Percentiles rank a stretch among this genome's conserved stretches.
phyloP scores from a whole-genome alignment of 2,329 filamentous ascomycete species.

The Falciphora oryzae region DNA sequence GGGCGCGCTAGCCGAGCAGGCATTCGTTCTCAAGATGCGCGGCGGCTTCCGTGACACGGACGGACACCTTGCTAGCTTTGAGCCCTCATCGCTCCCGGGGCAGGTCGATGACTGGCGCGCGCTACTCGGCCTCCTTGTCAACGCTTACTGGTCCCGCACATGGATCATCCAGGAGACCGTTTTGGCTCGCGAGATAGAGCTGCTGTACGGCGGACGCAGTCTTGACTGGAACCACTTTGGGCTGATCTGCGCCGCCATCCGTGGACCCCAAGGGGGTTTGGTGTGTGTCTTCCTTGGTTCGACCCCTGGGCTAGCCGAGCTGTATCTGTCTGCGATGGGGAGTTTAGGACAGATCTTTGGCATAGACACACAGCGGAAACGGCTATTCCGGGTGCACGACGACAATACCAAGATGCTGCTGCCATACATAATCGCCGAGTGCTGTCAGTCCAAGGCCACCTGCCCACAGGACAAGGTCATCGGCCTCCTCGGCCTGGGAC shows the following conservation, averaged over 20 bases:
- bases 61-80: neutral
- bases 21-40: too few species aligned
- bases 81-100: neutral
- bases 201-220: neutral
- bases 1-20: neutral
- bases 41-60: too few species aligned
- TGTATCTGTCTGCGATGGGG: neutral
- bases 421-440: neutral
- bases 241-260: neutral
- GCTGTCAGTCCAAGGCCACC: neutral
- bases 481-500: neutral
- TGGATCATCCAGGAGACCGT: conserved; percentile 2
- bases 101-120: neutral
- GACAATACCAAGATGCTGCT: neutral
- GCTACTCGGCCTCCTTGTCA: neutral
- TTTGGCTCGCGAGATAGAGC: neutral
- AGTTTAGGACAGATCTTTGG: neutral
- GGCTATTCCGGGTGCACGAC: neutral
- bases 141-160: neutral
- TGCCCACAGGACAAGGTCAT: neutral
- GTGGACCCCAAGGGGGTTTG: neutral
- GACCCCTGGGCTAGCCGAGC: neutral
- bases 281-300: neutral
- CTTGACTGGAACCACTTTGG: neutral
- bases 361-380: neutral